Evolutionary conservation across 345 rosid species (phyloP), one percentile per base, ranked within the genome.

Genomic region (Murraya koenigii): DNA sequence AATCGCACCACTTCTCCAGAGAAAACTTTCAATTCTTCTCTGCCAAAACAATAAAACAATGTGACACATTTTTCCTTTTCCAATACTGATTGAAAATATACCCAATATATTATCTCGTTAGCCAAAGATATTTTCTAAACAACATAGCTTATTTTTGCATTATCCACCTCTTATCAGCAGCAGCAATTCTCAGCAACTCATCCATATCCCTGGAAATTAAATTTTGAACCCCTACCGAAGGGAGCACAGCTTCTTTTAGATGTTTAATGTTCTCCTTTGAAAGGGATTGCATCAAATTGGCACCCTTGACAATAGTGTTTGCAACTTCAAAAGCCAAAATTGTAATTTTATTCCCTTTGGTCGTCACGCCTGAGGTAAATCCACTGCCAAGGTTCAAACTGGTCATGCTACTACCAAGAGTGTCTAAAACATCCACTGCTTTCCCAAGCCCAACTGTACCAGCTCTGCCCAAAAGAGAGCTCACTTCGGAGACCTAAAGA

Each of bases 241-340:
- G 94, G 72, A 96, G 93, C 83, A 96, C 99, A 17, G 59, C 93
- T 69, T 94, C 97, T 87, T 91, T 94, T 58, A 96, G 83, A 87
- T 90, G 93, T 75, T 68, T 83, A 60, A 91, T 84, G 69, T 86
- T 95, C 66, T 88, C 94, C 74, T 83, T 83, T 5, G 98, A 92
- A 55, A 95, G 94, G 33, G 99, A 91, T 59, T 90, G 94, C 98
- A 95, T 92, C 55, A 95, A 87, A 87, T 91, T 93, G 77, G 94
- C 87, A 61, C 98, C 98, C 88, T 95, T 95, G 66, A 95, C 99
- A 7, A 95, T 86, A 19, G 98, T 95, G 75, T 95, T 95, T 55
- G 99, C 99, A 26, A 92, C 98, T 86, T 95, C 99, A 84, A 95
- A 95, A 69, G 99, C 87, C 82, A 95, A 86, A 77, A 95, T 95